A percentile compares a stretch with the other conserved stretches of the same genome.
Evolutionary conservation across 192 early-diverging fungal species (phyloP).

Genomic region (Radiomyces spectabilis): DNA sequence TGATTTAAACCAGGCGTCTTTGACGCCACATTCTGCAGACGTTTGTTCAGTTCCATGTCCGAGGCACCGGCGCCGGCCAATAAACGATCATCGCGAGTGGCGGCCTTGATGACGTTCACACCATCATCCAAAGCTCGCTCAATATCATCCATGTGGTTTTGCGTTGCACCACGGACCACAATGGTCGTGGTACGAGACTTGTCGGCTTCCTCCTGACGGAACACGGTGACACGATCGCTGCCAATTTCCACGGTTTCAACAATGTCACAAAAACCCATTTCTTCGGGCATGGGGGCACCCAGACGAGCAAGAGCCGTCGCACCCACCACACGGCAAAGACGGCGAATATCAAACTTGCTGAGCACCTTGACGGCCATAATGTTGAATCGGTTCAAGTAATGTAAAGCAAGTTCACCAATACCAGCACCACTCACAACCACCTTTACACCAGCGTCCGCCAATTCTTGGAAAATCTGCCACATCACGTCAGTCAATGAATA

Average conservation of each 20-base stretch:
- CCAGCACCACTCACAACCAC: slow-evolving; percentile 86
- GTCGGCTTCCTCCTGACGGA: slow-evolving; percentile 84
- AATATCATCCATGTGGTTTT: slow-evolving; percentile 92
- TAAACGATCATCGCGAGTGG: slow-evolving; percentile 76
- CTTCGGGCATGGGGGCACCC: slow-evolving; percentile 89
- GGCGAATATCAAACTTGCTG: slow-evolving; percentile 94
- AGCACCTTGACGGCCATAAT: slow-evolving; percentile 87
- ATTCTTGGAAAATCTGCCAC: slow-evolving; percentile 63
- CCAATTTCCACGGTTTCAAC: slow-evolving; percentile 96
- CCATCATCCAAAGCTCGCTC: slow-evolving; percentile 98
- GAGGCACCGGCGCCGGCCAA: slow-evolving; percentile 90
- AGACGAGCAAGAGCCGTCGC: slow-evolving; percentile 90
- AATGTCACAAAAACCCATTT: slow-evolving; percentile 97
- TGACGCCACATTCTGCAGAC: slow-evolving; percentile 71
- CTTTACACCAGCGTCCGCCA: slow-evolving; percentile 86
- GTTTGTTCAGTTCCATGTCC: slow-evolving; percentile 88
- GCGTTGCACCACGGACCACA: slow-evolving; percentile 92
- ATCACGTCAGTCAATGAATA: background rate
- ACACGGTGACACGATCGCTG: slow-evolving; percentile 94
- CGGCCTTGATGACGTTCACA: slow-evolving; percentile 93
- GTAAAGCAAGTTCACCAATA: slow-evolving; percentile 89
- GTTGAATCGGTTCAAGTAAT: slow-evolving; percentile 89
- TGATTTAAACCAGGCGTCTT: slow-evolving; percentile 93
- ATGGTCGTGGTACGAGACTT: slow-evolving; percentile 87
- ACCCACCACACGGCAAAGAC: slow-evolving; percentile 87